phyloP scores from a whole-genome alignment of 2,329 filamentous ascomycete species.

The Aspergillus quadricinctus region DNA sequence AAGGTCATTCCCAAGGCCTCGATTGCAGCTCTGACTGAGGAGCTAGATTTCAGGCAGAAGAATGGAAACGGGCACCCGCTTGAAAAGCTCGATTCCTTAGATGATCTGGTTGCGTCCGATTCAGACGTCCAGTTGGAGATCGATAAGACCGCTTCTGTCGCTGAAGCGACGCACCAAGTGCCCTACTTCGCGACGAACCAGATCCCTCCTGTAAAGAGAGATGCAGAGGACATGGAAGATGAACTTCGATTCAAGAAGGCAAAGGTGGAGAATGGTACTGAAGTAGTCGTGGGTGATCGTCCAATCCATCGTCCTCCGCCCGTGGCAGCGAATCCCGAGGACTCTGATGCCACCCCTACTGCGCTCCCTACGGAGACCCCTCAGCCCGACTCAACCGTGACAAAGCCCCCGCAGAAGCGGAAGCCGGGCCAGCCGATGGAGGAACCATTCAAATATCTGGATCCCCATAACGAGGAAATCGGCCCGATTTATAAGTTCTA shows the following conservation, averaged over 20 bases:
- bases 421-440: conserved; percentile 57
- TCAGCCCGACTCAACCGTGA: conserved; percentile 7
- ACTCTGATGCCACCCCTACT: conserved; percentile 21
- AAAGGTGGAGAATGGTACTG: conserved; percentile 37
- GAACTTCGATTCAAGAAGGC: conserved; percentile 41
- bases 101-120: conserved; percentile 36
- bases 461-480: conserved; percentile 70
- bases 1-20: conserved; percentile 37
- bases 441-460: conserved; percentile 91
- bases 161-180: conserved; percentile 29
- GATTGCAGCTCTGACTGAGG: conserved; percentile 32
- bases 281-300: conserved; percentile 37
- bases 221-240: conserved; percentile 31
- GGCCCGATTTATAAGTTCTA: conserved; percentile 78
- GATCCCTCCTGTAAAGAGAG: conserved; percentile 28
- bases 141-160: conserved; percentile 33
- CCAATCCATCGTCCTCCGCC: conserved; percentile 31
- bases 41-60: conserved; percentile 31
- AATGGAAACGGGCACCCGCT: conserved; percentile 25
- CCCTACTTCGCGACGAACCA: conserved; percentile 30
- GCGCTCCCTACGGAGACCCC: conserved; percentile 11
- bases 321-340: conserved; percentile 20
- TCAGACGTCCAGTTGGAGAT: conserved; percentile 23
- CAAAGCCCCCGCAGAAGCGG: conserved; percentile 28
- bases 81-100: conserved; percentile 37